Conservation (phyloP, 2,329 filamentous ascomycete species). For the Bipolaris oryzae region DNA sequence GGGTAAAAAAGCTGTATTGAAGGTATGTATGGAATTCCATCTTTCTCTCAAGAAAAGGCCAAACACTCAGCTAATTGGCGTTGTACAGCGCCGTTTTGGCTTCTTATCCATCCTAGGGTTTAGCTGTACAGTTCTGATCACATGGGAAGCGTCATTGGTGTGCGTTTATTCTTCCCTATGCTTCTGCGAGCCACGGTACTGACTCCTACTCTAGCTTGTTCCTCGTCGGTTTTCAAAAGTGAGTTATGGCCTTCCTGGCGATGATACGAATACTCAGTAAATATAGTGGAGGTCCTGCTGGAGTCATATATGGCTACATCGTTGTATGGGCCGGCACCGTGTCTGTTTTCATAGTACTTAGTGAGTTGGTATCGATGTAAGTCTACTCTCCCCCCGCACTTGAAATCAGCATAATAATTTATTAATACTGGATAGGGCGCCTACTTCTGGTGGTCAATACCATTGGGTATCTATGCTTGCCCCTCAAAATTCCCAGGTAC, state of each 20-base stretch:
- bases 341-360: slow-evolving; percentile 35
- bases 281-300: slow-evolving; percentile 37
- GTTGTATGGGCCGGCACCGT: slow-evolving; percentile 38
- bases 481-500: slow-evolving; percentile 45
- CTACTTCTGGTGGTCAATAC: slow-evolving; percentile 45
- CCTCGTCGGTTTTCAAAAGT: slow-evolving; percentile 27
- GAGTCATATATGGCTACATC: slow-evolving; percentile 41
- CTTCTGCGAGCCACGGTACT: slow-evolving; percentile 5
- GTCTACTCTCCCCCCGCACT: not conserved
- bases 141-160: slow-evolving; percentile 38
- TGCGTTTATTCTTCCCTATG: slow-evolving; percentile 11
- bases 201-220: slow-evolving; percentile 23
- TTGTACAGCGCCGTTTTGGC: slow-evolving; percentile 33
- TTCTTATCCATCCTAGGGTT: slow-evolving; percentile 37
- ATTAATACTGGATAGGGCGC: slow-evolving; percentile 18
- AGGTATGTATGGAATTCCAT: slow-evolving; percentile 13
- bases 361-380: slow-evolving; percentile 45
- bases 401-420: too few species aligned
- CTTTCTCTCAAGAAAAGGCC: not conserved
- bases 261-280: slow-evolving; percentile 1
- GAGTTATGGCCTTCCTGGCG: not conserved
- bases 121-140: slow-evolving; percentile 37
- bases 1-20: slow-evolving; percentile 34
- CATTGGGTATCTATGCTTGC: slow-evolving; percentile 50
- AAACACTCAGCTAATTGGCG: not conserved